These are phyloP conservation scores for Exobasidium cylindrosporum DNA, from an alignment of 1,284 basidiomycete species.

Conservation along the genomic window DNA sequence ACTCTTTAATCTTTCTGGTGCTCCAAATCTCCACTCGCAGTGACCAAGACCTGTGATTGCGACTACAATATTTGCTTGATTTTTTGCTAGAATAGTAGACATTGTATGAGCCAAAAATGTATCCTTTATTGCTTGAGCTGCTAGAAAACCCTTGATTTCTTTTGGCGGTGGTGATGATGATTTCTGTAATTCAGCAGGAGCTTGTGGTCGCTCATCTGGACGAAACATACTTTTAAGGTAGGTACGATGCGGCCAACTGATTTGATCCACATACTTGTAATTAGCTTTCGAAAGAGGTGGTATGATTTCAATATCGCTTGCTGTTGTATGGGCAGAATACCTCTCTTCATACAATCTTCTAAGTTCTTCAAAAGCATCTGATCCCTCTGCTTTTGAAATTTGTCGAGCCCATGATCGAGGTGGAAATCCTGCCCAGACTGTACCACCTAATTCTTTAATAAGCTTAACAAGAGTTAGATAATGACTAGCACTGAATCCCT, in stretches of 20 bases:
- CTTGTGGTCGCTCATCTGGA: slow-evolving; percentile 22
- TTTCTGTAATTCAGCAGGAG: slow-evolving; percentile 15
- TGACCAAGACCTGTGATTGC: slow-evolving; percentile 37
- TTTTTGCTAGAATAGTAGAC: slow-evolving; percentile 19
- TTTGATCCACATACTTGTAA: slow-evolving; percentile 19
- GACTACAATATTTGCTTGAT: slow-evolving; percentile 15
- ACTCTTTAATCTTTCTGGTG: slow-evolving; percentile 24
- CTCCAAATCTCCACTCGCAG: slow-evolving; percentile 37
- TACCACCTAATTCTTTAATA: slow-evolving; percentile 32
- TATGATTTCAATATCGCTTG: slow-evolving; percentile 1
- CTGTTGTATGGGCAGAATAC: background rate
- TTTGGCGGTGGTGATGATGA: background rate
- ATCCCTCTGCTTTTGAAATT: slow-evolving; percentile 19
- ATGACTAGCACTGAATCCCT: slow-evolving; percentile 33
- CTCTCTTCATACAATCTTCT: slow-evolving; percentile 1
- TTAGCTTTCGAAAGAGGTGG: background rate
- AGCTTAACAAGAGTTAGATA: slow-evolving; percentile 41
- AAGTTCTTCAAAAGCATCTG: slow-evolving; percentile 5
- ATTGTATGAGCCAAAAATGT: slow-evolving; percentile 39
- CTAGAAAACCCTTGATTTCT: slow-evolving; percentile 34
- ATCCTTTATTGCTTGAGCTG: slow-evolving; percentile 43
- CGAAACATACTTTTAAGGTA: slow-evolving; percentile 35
- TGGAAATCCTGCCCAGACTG: slow-evolving; percentile 43
- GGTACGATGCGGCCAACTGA: slow-evolving; percentile 33
- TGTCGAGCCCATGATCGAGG: slow-evolving; percentile 34